Conservation (phyloP, 1,284 basidiomycete genomes). For the Pholiota adiposa region DNA sequence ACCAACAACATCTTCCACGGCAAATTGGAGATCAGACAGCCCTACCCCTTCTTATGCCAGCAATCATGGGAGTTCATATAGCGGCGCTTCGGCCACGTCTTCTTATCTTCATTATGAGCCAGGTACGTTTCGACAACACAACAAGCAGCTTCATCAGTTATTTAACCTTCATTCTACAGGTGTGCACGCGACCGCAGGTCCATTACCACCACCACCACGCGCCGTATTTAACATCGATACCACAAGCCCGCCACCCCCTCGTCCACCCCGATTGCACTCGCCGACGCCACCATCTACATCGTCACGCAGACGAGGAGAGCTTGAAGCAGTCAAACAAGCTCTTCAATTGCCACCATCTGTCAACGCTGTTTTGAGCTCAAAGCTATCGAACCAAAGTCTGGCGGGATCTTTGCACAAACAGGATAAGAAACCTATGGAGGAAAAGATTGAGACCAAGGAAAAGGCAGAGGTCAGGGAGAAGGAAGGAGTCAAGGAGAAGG, state of each 20-base stretch:
- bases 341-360: constrained; percentile 62
- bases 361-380: constrained; percentile 46
- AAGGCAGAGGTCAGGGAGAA: background rate
- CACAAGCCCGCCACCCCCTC: constrained; percentile 56
- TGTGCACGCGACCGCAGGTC: constrained; percentile 70
- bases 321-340: constrained; percentile 58
- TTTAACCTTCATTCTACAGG: constrained; percentile 36
- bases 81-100: constrained; percentile 24
- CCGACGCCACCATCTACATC: constrained; percentile 39
- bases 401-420: constrained; percentile 8
- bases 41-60: constrained; percentile 12
- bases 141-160: background rate
- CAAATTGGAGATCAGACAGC: constrained; percentile 17
- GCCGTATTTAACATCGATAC: constrained; percentile 52
- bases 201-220: constrained; percentile 52
- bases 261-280: constrained; percentile 65
- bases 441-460: background rate
- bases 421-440: constrained; percentile 5
- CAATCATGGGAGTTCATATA: constrained; percentile 14
- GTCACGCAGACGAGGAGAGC: constrained; percentile 41
- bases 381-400: constrained; percentile 14
- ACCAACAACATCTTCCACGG: constrained; percentile 25
- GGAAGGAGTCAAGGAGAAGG: constrained; percentile 4
- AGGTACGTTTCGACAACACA: constrained; percentile 28
- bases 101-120: constrained; percentile 66